Evolutionary conservation across 106 monocot genomes (phyloP), one percentile per base, ranked within the genome.

Genomic region (Dioscorea dumetorum): DNA sequence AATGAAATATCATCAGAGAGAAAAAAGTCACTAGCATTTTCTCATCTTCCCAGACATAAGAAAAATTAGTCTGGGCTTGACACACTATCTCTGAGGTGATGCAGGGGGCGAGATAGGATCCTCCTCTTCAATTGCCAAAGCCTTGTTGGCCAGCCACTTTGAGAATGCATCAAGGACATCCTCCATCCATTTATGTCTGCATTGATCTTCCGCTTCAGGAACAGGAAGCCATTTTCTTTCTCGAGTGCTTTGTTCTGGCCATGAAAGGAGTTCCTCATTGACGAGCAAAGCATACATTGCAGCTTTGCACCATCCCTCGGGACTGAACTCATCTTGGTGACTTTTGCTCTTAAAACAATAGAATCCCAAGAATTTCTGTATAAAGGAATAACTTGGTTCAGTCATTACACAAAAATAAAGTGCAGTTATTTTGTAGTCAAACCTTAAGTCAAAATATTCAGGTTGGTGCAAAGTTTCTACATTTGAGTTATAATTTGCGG

Each of bases 291-390:
- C 75, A 71, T 70, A 80, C 80, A 80, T 70, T n/a, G 80, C 74
- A 12, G 80, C 80, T 57, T 67, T 80, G 59, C 80, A 80, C 22
- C 20, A 62, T 4, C 80, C 90, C 69, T 94, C 94, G 0, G 94
- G 94, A 64, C 94, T 67, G 73, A 74, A 94, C 64, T 80, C 94
- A 62, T 94, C 94, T 57, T 84, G 84, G 41, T 77, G 84, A 24
- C 76, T 90, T 72, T 87, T 94, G 78, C 94, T 94, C 64, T 78
- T 84, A 80, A 94, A 94, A 18, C 74, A 19, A 65, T 94, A 94
- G 64, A 70, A 64, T 20, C 84, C 90, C 78, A 94, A 33, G 64
- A 78, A 90, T 15, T 76, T 77, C 94, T 94, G 74, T 62, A 59
- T 17, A 50, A 52, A 51, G 11, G 22, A 8, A 33, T 17, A 2